Conservation (phyloP, 2,329 filamentous ascomycete genomes). For the Grosmannia clavigera region DNA sequence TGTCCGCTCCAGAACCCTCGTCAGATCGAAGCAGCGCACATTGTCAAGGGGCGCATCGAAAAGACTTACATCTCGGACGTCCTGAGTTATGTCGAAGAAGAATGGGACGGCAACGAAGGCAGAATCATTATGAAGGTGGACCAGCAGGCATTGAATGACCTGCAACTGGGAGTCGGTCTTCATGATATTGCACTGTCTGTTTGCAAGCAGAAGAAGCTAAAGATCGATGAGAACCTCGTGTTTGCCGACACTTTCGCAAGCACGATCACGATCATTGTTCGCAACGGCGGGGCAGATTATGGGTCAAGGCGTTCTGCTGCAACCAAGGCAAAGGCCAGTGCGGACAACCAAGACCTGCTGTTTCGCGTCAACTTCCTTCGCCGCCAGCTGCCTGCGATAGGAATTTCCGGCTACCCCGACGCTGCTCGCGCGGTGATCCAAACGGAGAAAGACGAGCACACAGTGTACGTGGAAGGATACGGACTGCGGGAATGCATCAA, state of each 20-base stretch:
- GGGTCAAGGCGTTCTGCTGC: conserved; percentile 33
- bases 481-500: conserved; percentile 83
- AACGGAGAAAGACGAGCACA: conserved; percentile 56
- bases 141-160: conserved; percentile 60
- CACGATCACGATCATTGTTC: conserved; percentile 62
- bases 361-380: conserved; percentile 77
- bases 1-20: conserved; percentile 70
- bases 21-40: conserved; percentile 66
- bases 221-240: conserved; percentile 42
- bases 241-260: conserved; percentile 52
- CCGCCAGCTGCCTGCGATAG: conserved; percentile 66
- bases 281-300: conserved; percentile 37
- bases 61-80: conserved; percentile 84
- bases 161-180: conserved; percentile 69
- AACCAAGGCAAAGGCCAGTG: conserved; percentile 14
- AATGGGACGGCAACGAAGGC: conserved; percentile 66
- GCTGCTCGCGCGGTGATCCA: conserved; percentile 82
- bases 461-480: conserved; percentile 87
- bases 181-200: conserved; percentile 67
- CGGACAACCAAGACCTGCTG: conserved; percentile 41
- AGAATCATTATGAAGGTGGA: conserved; percentile 77
- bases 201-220: conserved; percentile 69
- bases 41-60: conserved; percentile 88
- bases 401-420: conserved; percentile 81
- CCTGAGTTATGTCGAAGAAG: conserved; percentile 71